Evolutionary conservation across 148 eudicot species (phyloP), one percentile per base, ranked within the genome.

Genomic region (Heliosperma pusillum): DNA sequence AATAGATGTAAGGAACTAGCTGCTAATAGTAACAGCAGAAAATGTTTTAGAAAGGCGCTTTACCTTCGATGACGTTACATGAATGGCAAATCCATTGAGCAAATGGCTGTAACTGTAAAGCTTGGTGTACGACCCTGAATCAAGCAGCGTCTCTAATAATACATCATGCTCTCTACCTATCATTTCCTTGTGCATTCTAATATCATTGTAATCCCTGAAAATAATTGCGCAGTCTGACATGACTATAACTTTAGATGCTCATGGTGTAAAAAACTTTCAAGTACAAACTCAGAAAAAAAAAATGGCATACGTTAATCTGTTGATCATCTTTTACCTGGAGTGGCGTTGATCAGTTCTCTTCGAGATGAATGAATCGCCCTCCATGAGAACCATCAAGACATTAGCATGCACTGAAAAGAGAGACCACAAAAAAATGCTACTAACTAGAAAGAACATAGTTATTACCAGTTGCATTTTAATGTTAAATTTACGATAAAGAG

Each of bases 61-160:
- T 79, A 87, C 90, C 86, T 87, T 57, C 29, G 81, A 74, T 6
- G 81, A 77, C 0, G 79, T 73, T 50, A 81, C 82, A 64, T 85
- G 82, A 74, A 89, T 47, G 27, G 90, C 86, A 69, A 89, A 89
- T 74, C 93, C 93, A 78, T 89, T 89, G 56, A 87, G 81, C 81
- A 87, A 76, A 78, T 89, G 93, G 82, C 83, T 84, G 78, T 87
- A 89, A 80, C 92, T 89, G 81, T 87, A 87, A 24, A 89, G 84
- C 78, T 87, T 89, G 58, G 71, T 71, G 71, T 85, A 89, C 30
- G 86, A 79, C 12, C 86, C 82, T 21, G 79, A 78, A 45, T 74
- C 79, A 3, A 89, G 74, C 69, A 84, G 67, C 67, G 89, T 84
- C 81, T 86, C 86, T 24, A 89, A 78, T 67, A 89, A 77, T 30